Conservation (phyloP, 176 grass and related monocot genomes). For the Triticum timopheevii region DNA sequence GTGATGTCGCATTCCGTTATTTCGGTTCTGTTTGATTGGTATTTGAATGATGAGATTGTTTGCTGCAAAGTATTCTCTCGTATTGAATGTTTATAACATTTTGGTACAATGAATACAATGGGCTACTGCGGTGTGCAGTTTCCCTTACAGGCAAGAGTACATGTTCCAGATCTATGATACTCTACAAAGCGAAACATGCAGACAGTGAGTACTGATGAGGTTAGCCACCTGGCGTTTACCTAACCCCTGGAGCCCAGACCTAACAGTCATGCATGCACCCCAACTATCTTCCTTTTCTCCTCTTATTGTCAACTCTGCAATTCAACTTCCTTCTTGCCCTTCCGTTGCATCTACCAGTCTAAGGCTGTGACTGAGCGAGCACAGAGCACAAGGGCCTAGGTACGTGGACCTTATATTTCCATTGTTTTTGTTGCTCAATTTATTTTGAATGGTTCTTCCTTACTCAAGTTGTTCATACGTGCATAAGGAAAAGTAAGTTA, state of each 20-base stretch:
- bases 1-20: not conserved
- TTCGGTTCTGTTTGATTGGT: not conserved
- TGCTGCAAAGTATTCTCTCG: not conserved
- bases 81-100: not conserved
- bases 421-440: not conserved
- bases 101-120: not conserved
- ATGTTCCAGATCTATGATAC: not conserved
- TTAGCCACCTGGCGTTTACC: slow-evolving; percentile 14
- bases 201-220: slow-evolving; percentile 7
- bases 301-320: slow-evolving; percentile 24
- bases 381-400: slow-evolving; percentile 9
- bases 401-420: slow-evolving; percentile 6
- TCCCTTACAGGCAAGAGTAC: not conserved
- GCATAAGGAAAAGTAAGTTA: not conserved
- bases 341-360: slow-evolving; percentile 31
- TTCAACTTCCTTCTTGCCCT: slow-evolving; percentile 1
- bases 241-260: slow-evolving; percentile 20
- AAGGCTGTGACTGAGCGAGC: not conserved
- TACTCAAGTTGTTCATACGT: slow-evolving; percentile 4
- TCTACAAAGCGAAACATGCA: slow-evolving; percentile 16
- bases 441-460: not conserved
- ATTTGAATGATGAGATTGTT: not conserved
- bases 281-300: slow-evolving; percentile 22
- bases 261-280: slow-evolving; percentile 46
- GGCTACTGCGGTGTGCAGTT: not conserved